Base-by-base conservation (phyloP, 2,329 filamentous ascomycete species). In the Alternaria longipes region DNA sequence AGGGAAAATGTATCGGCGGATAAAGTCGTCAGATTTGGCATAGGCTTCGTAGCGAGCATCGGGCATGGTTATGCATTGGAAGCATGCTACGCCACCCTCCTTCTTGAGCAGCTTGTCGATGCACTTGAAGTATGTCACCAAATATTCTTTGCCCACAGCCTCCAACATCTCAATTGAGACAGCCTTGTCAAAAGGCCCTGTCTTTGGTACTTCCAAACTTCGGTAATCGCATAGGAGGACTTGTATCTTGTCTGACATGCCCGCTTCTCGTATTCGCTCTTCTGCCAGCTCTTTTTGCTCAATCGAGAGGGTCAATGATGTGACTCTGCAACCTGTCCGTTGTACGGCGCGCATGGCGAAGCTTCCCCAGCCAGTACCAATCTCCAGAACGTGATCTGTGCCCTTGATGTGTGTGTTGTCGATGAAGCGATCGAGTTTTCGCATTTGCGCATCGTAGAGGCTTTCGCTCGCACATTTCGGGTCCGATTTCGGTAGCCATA, bases 81-180 rank as follows among this genome's bases (percentile, higher is more conserved):
- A 91, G 49, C 90, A 86, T 7, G 87, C 89, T 44, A 91, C 85
- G 1, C 89, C 87, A 3, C 87, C 88, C 16, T 89, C 83, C 49
- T 82, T 83, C 76, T 92, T 91, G 44, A 93, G 76, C 32, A 91
- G 75, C 58, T 81, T 81, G 67, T 91, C 81, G 52, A 93, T 82
- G 65, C 85, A 87, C 18, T 81, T 79, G 72, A 93, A 93, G 72
- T 92, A 93, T 2, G 85, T 89, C 20, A 84, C 81, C 32, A 93
- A 77, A 67, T 87, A 92, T 71, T 90, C 88, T 53, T 84, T 81
- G 3, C 90, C 90, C 0, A 92, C 90, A 1, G 89, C 89, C 79
- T 93, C 91, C 22, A 92, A 81, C 91, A 93, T 93, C 73, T 93
- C 91, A 59, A 92, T 91, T 4, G 89, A 91, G 8, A 92, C 83